These are phyloP conservation scores for Eutypa lata DNA, from an alignment of 2,329 filamentous ascomycete species.

Conservation along the genomic window DNA sequence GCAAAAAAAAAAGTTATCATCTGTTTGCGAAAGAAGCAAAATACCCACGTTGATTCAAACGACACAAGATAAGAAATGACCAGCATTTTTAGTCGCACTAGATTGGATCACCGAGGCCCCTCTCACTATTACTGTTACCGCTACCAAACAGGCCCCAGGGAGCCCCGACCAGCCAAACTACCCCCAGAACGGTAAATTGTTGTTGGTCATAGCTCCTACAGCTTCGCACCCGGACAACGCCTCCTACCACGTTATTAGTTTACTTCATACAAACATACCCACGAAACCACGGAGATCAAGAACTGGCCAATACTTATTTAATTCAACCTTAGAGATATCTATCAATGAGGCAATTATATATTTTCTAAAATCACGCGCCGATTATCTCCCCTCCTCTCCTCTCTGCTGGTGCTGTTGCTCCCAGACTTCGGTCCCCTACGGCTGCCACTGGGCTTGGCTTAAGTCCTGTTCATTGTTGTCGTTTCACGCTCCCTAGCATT, in stretches of 20 bases:
- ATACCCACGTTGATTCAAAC: background rate
- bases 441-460: conserved; percentile 8
- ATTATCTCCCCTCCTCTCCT: background rate
- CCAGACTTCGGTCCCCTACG: conserved; percentile 5
- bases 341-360: background rate
- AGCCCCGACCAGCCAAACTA: conserved; percentile 7
- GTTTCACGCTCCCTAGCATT: conserved; percentile 1
- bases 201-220: conserved; percentile 26
- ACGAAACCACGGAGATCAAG: too few relatives aligned
- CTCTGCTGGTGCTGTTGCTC: conserved; percentile 7
- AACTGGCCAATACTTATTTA: too few relatives aligned
- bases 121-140: background rate
- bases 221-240: conserved; percentile 22
- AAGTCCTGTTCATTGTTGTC: conserved; percentile 11
- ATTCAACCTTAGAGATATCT: too few relatives aligned
- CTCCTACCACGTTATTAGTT: background rate
- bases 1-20: too few relatives aligned
- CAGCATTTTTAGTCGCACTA: background rate
- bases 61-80: background rate
- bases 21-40: background rate
- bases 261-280: background rate
- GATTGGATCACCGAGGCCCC: background rate
- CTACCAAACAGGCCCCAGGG: background rate
- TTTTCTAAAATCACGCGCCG: background rate
- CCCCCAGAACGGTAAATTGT: conserved; percentile 25